Evolutionary conservation across 345 rosid species (phyloP), one percentile per base, ranked within the genome.

Genomic region (Populus pruinosa): DNA sequence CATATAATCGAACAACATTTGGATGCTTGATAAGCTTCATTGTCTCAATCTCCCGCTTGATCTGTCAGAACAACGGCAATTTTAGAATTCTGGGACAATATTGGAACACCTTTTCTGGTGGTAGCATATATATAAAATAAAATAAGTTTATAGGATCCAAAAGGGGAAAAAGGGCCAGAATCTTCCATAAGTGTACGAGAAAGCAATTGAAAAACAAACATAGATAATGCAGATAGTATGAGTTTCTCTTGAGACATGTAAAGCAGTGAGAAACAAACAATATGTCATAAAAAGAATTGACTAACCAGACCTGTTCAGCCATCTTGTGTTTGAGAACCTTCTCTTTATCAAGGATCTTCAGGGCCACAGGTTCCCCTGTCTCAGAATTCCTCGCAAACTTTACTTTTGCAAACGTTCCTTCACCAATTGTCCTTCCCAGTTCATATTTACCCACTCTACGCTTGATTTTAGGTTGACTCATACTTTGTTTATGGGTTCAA

Each of bases 1-100:
- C 99, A 12, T 84, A 85, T 72, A 93, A 77, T 66, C 70, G 92
- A 80, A 96, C 97, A 78, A 96, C 98, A 83, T 93, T 87, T 16
- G 99, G 99, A 88, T 96, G 99, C 82, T 93, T 90, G 78, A 96
- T 83, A 80, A 90, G 85, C 89, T 93, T 96, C 99, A 96, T 96
- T 31, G 95, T 96, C 61, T 93, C 93, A 50, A 96, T 77, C 83
- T 96, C 99, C 68, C 96, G 88, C 87, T 83, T 91, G 81, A 96
- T 96, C 99, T 96, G 88, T 59, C 73, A 69, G 82, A 82, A 18
- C 77, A 82, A 56, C 74, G 53, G 31, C 73, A 79, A 72, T 36
- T 61, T 59, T 50, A 78, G 74, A 77, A 76, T 67, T 39, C 36
- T 29, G 21, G 70, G n/a, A n/a, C 67, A 73, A 6, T 35, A 38